Conservation (phyloP, 805 yeast genomes). For the Ogataea minuta region DNA sequence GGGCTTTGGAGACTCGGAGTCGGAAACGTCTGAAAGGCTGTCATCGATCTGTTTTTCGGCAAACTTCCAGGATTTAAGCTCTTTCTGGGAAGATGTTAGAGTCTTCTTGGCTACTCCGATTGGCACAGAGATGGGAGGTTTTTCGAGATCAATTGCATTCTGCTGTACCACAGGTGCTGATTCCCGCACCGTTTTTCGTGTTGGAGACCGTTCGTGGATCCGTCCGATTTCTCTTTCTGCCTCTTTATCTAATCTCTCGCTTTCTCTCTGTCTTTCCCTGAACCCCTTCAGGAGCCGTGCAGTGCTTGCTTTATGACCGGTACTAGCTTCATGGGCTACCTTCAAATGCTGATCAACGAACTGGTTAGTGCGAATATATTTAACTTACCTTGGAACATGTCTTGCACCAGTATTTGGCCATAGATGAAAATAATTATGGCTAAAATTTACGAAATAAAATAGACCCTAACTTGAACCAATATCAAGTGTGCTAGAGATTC, state of each 20-base stretch:
- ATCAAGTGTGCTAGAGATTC: no score
- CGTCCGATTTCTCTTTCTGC: slow-evolving; percentile 20
- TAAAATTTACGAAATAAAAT: no score
- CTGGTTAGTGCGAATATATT: slow-evolving; percentile 21
- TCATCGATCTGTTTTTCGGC: slow-evolving; percentile 15
- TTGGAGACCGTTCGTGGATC: slow-evolving; percentile 2
- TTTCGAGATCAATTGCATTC: no score
- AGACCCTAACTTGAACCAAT: no score
- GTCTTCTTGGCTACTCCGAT: slow-evolving; percentile 2
- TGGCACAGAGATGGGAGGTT: not conserved
- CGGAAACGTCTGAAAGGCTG: slow-evolving; percentile 4
- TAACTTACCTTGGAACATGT: slow-evolving; percentile 36
- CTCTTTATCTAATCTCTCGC: slow-evolving; percentile 13
- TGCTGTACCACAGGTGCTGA: not conserved
- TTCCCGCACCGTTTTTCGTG: not conserved
- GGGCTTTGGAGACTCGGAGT: slow-evolving; percentile 8
- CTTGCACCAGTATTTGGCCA: slow-evolving; percentile 39
- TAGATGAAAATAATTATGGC: slow-evolving; percentile 4
- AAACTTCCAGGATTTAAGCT: slow-evolving; percentile 31
- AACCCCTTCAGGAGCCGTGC: slow-evolving; percentile 26
- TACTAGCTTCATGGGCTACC: slow-evolving; percentile 34
- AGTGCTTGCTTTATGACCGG: slow-evolving; percentile 30
- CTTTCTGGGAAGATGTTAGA: slow-evolving; percentile 15
- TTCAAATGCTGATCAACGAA: slow-evolving; percentile 38
- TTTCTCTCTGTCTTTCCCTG: slow-evolving; percentile 26